Percentiles rank a stretch among this genome's conserved stretches.
These are phyloP conservation scores for Exophiala xenobiotica DNA, from an alignment of 2,329 filamentous ascomycete genomes.

Conservation along the genomic window DNA sequence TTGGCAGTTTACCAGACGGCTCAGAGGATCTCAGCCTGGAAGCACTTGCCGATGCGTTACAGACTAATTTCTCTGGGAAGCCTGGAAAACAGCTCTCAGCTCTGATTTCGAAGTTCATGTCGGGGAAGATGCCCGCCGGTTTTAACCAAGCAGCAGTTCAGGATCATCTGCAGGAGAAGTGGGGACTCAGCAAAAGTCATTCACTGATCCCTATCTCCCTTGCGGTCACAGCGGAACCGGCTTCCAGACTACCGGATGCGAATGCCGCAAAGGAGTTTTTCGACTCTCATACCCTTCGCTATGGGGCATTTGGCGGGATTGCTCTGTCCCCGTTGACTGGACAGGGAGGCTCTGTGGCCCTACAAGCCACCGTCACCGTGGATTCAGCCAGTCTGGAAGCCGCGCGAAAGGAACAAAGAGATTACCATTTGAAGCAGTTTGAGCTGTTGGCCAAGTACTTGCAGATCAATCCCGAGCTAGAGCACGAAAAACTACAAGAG, in stretches of 20 bases:
- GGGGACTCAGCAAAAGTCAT: constrained; percentile 32
- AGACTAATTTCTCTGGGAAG: constrained; percentile 34
- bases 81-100: constrained; percentile 35
- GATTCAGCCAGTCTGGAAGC: constrained; percentile 3
- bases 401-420: constrained; percentile 13
- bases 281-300: constrained; percentile 27
- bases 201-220: constrained; percentile 28
- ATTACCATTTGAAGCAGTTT: not conserved
- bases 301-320: constrained; percentile 21
- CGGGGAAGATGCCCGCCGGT: constrained; percentile 34
- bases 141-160: constrained; percentile 30
- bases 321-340: not conserved
- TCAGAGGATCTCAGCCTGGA: constrained; percentile 41
- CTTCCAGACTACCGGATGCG: constrained; percentile 21
- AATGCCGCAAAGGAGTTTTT: constrained; percentile 29
- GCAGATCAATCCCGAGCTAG: constrained; percentile 12
- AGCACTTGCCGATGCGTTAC: constrained; percentile 35
- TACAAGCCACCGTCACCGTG: not conserved
- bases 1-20: constrained; percentile 42
- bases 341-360: not conserved
- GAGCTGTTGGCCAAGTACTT: constrained; percentile 15
- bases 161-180: constrained; percentile 30
- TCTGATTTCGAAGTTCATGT: constrained; percentile 35
- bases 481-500: not conserved
- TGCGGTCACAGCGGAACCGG: constrained; percentile 31